phyloP scores from a whole-genome alignment of 1,284 basidiomycete genomes.

The Kalmanozyma brasiliensis region DNA sequence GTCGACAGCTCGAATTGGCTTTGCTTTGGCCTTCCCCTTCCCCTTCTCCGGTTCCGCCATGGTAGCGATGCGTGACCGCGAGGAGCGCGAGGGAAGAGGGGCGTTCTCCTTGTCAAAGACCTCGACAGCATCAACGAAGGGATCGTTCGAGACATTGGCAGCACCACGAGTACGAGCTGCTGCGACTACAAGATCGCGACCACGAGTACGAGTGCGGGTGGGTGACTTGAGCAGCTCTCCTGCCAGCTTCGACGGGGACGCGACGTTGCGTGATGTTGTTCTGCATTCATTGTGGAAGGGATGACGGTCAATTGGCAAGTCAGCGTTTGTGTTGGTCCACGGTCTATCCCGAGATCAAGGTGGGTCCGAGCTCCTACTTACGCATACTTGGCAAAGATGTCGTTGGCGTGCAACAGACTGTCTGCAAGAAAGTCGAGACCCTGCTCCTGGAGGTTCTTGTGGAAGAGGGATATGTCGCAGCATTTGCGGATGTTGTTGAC shows the following conservation, averaged over 20 bases:
- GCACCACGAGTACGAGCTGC: conserved; percentile 16
- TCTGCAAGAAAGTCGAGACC: conserved; percentile 47
- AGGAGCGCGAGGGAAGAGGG: conserved; percentile 20
- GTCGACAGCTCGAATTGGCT: conserved; percentile 10
- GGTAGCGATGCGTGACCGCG: conserved; percentile 23
- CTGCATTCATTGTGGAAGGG: conserved; percentile 10
- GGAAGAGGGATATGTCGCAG: conserved; percentile 50
- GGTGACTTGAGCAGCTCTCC: conserved; percentile 57
- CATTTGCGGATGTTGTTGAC: conserved; percentile 54
- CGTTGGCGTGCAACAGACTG: conserved; percentile 45
- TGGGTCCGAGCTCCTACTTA: too few species aligned
- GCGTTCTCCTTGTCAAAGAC: conserved; percentile 46
- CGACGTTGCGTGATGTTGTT: conserved; percentile 29
- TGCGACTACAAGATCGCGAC: conserved; percentile 9
- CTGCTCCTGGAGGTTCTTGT: conserved; percentile 29
- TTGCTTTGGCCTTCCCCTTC: conserved; percentile 27
- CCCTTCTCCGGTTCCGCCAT: conserved; percentile 24
- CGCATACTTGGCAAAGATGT: conserved; percentile 48
- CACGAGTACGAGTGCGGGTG: conserved; percentile 28
- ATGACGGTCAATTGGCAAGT: neutral
- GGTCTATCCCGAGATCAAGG: too few species aligned
- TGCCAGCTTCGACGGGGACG: conserved; percentile 49
- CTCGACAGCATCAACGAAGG: conserved; percentile 19
- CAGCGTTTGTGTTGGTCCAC: neutral
- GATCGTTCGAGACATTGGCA: conserved; percentile 8